Conservation (phyloP, 1,284 basidiomycete genomes). For the Ustilago esculenta region DNA sequence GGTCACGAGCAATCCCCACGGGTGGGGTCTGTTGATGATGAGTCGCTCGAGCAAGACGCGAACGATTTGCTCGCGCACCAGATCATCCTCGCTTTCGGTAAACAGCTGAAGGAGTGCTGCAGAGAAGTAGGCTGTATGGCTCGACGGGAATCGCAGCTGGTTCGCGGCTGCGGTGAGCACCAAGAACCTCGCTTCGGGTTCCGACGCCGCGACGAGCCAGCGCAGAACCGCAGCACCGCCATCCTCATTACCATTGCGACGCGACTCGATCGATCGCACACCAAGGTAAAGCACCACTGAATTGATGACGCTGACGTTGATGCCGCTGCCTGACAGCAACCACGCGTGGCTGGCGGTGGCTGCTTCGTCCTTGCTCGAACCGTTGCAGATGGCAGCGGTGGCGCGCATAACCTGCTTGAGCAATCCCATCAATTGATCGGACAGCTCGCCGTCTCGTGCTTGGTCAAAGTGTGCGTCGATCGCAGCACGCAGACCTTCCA, state of each 20-base stretch:
- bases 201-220: constrained; percentile 80
- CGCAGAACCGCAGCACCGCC: constrained; percentile 80
- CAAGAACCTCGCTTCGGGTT: constrained; percentile 96
- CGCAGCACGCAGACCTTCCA: constrained; percentile 68
- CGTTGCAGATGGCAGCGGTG: background rate
- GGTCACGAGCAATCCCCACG: constrained; percentile 93
- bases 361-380: constrained; percentile 24
- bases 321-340: constrained; percentile 73
- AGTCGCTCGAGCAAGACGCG: constrained; percentile 92
- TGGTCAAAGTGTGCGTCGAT: constrained; percentile 43
- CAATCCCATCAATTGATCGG: constrained; percentile 23
- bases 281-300: constrained; percentile 94
- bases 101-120: constrained; percentile 88
- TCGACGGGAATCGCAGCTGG: constrained; percentile 77
- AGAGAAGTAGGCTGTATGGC: constrained; percentile 77
- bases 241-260: constrained; percentile 74
- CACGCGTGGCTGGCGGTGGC: constrained; percentile 3
- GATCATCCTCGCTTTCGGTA: constrained; percentile 71
- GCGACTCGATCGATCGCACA: constrained; percentile 78
- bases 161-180: constrained; percentile 87
- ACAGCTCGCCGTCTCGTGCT: constrained; percentile 15
- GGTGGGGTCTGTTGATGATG: constrained; percentile 91
- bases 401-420: constrained; percentile 19
- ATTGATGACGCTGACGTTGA: constrained; percentile 86
- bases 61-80: constrained; percentile 87